Base-by-base conservation (phyloP, 768 basidiomycete genomes). In the Termitomyces sp. region DNA sequence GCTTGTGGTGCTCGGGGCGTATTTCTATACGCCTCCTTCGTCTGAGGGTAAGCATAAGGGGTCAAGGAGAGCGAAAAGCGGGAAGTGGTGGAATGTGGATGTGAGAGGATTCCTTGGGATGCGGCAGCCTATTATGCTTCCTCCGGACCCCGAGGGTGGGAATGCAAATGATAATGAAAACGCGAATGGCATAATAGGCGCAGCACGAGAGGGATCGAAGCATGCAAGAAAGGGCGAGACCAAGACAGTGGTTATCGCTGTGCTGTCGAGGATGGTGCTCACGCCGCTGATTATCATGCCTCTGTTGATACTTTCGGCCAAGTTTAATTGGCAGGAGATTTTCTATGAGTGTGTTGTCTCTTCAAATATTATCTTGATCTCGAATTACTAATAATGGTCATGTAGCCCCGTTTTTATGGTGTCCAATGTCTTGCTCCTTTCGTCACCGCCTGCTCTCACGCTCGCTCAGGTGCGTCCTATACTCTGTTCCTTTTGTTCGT, bases 1-100 rank as follows among this genome's bases (percentile, higher is more conserved):
- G 2, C 78, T 97, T 31, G 81, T 98, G 59, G 94, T 97, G 6
- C 86, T 98, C 47, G 96, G 96, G 11, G 94, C 91, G 14, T 98
- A 96, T 78, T 96, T 96, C 75, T 89, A 86, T 0, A 76, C 79
- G 5, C 74, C 75, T 12, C 20, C 38, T 10, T 8, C n/a, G 20
- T 17, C 2, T 4, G 45, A 20, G 29, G 12, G 2, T 59, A 67
- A 54, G 50, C 59, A 38, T 45, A 56, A 55, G 51, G 61, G 34
- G 25, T 25, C 25, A 56, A 17, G 37, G 43, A 32, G 10, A 7
- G 31, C 31, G 11, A 55, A n/a, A 7, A n/a, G 32, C 31, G 56
- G 51, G 37, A 67, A 42, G 42, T 72, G 70, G 53, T 64, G 73
- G 50, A 53, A 40, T 40, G 52, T 53, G 7, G 63, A 68, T 62